Evolutionary conservation across 1,284 basidiomycete species (phyloP).

Genomic region (Apiotrichum porosum): DNA sequence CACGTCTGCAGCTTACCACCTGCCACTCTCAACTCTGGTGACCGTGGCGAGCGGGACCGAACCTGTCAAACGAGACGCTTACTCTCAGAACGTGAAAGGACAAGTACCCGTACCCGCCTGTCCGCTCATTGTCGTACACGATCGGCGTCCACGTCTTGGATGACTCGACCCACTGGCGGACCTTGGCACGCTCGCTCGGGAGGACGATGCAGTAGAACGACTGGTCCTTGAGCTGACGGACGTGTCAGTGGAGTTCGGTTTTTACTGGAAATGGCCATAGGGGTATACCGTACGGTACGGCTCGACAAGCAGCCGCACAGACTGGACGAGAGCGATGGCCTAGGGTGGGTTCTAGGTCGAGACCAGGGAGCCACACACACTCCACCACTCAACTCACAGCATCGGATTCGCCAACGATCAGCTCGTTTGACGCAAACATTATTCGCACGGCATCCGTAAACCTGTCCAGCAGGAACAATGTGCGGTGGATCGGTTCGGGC

Average conservation of each 20-base stretch:
- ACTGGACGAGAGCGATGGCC: too few relatives aligned
- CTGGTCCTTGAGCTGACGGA: slow-evolving; percentile 22
- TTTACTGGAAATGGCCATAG: too few relatives aligned
- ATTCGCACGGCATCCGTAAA: slow-evolving; percentile 38
- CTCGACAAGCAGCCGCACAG: too few relatives aligned
- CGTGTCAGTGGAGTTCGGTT: neutral
- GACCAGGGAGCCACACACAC: too few relatives aligned
- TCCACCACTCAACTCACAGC: slow-evolving; percentile 2
- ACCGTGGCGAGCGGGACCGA: too few relatives aligned
- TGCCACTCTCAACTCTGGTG: too few relatives aligned
- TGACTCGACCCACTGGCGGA: slow-evolving; percentile 32
- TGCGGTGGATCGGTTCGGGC: slow-evolving; percentile 21
- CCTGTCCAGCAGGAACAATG: slow-evolving; percentile 39
- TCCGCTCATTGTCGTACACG: slow-evolving; percentile 22
- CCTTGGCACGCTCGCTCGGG: slow-evolving; percentile 30
- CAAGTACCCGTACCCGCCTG: slow-evolving; percentile 36
- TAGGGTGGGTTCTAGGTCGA: too few relatives aligned
- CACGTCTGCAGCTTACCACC: too few relatives aligned
- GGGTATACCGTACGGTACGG: too few relatives aligned
- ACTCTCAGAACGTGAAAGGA: slow-evolving; percentile 35
- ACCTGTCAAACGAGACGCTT: too few relatives aligned
- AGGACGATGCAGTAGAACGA: slow-evolving; percentile 37
- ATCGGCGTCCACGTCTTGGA: slow-evolving; percentile 37
- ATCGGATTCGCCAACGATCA: slow-evolving; percentile 23
- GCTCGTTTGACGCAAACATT: slow-evolving; percentile 38